phyloP scores from a whole-genome alignment of 2,329 filamentous ascomycete genomes.

The Ceratocystis diversiconidia region DNA sequence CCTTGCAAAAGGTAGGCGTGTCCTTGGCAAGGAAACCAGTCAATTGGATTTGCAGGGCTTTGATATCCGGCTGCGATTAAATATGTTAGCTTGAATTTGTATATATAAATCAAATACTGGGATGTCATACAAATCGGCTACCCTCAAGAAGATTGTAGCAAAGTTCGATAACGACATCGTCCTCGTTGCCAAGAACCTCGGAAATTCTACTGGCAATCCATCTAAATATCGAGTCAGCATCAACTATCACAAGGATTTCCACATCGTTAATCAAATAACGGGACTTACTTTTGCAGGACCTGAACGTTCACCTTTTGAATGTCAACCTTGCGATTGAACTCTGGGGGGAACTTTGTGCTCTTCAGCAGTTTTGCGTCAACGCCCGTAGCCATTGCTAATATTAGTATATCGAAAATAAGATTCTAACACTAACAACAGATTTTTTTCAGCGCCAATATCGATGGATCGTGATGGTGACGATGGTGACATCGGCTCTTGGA shows the following conservation, averaged over 20 bases:
- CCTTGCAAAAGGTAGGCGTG: conserved; percentile 76
- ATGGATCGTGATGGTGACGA: not conserved
- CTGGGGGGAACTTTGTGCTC: conserved; percentile 82
- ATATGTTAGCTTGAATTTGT: conserved; percentile 7
- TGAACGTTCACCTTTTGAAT: conserved; percentile 94
- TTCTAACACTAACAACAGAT: not conserved
- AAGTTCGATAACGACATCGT: conserved; percentile 90
- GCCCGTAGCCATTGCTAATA: conserved; percentile 57
- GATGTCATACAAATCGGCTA: conserved; percentile 52
- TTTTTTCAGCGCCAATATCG: not conserved
- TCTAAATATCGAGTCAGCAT: conserved; percentile 33
- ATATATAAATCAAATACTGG: conserved; percentile 4
- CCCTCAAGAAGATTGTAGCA: conserved; percentile 58
- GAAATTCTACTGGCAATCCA: conserved; percentile 88
- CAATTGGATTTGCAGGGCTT: conserved; percentile 83
- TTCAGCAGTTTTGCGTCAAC: conserved; percentile 82
- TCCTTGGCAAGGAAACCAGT: conserved; percentile 93
- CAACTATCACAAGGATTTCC: not conserved
- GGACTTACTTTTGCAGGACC: conserved; percentile 84
- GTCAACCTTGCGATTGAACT: conserved; percentile 92
- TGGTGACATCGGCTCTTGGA: not conserved
- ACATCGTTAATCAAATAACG: not conserved
- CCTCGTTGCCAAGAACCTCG: conserved; percentile 78
- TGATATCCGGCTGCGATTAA: conserved; percentile 71
- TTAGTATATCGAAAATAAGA: conserved; percentile 13